These are phyloP conservation scores for Exophiala sp. DNA, from an alignment of 2,329 filamentous ascomycete species.

Conservation along the genomic window DNA sequence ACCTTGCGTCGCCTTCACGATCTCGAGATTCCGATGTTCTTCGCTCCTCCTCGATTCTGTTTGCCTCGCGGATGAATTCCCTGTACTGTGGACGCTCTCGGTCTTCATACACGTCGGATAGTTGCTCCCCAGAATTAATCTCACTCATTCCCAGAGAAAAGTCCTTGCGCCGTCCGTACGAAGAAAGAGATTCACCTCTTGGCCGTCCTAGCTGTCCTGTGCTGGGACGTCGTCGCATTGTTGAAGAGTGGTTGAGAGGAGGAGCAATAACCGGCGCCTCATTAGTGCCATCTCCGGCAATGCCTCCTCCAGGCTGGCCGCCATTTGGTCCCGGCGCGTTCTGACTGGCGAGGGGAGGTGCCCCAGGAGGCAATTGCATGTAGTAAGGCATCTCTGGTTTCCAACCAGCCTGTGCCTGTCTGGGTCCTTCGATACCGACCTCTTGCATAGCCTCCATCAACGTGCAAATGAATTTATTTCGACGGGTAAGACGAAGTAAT, in stretches of 20 bases:
- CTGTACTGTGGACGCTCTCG: slow-evolving; percentile 37
- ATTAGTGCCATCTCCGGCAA: slow-evolving; percentile 25
- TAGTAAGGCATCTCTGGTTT: slow-evolving; percentile 66
- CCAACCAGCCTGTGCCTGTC: slow-evolving; percentile 67
- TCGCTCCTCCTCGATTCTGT: slow-evolving; percentile 39
- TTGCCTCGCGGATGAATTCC: slow-evolving; percentile 37
- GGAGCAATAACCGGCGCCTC: slow-evolving; percentile 10
- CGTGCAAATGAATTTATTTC: slow-evolving; percentile 92
- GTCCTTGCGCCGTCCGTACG: slow-evolving; percentile 62
- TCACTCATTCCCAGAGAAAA: slow-evolving; percentile 67
- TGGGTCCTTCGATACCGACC: slow-evolving; percentile 79
- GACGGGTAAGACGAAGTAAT: slow-evolving; percentile 77
- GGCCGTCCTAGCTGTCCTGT: slow-evolving; percentile 40
- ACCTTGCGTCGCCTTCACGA: slow-evolving; percentile 3
- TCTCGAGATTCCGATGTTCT: slow-evolving; percentile 26
- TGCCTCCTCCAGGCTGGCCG: slow-evolving; percentile 38
- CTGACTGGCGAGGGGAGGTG: slow-evolving; percentile 45
- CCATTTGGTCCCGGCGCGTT: slow-evolving; percentile 42
- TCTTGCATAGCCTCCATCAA: slow-evolving; percentile 82
- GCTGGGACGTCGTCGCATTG: slow-evolving; percentile 51
- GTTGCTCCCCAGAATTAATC: slow-evolving; percentile 55
- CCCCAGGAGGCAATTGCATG: slow-evolving; percentile 47
- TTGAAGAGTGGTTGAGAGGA: slow-evolving; percentile 45
- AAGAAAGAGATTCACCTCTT: slow-evolving; percentile 56
- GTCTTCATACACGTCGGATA: slow-evolving; percentile 64